phyloP scores from a whole-genome alignment of 768 basidiomycete genomes.

The Suillus sp. region DNA sequence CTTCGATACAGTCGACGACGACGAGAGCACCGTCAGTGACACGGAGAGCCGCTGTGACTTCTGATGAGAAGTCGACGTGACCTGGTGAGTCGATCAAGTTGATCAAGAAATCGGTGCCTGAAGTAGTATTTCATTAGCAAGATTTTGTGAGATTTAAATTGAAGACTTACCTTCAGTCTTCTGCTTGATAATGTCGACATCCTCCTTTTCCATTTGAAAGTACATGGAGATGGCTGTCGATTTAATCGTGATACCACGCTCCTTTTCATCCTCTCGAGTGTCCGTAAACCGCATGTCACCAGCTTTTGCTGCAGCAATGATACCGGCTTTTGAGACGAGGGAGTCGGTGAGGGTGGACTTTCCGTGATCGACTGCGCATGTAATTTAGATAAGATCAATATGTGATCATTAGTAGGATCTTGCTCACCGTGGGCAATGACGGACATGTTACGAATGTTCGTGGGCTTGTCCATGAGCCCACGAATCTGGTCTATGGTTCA shows the following conservation, averaged over 20 bases:
- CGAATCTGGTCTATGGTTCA: slow-evolving; percentile 74
- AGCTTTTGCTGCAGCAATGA: slow-evolving; percentile 92
- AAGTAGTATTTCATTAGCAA: slow-evolving; percentile 13
- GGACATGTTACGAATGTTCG: slow-evolving; percentile 95
- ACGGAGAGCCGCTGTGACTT: slow-evolving; percentile 99
- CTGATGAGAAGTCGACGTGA: slow-evolving; percentile 99
- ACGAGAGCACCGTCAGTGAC: slow-evolving; percentile 99
- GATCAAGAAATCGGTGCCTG: slow-evolving; percentile 96
- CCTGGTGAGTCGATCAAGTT: slow-evolving; percentile 99
- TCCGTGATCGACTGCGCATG: slow-evolving; percentile 90
- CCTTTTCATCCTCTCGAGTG: slow-evolving; percentile 97
- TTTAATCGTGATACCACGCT: slow-evolving; percentile 99
- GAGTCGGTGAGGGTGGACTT: slow-evolving; percentile 99
- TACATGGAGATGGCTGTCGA: slow-evolving; percentile 99
- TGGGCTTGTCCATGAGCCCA: slow-evolving; percentile 83
- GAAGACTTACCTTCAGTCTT: slow-evolving; percentile 78
- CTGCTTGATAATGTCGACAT: slow-evolving; percentile 83
- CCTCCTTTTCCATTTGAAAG: slow-evolving; percentile 93
- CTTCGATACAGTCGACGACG: slow-evolving; percentile 99
- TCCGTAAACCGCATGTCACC: slow-evolving; percentile 98
- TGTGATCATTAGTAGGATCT: slow-evolving; percentile 14
- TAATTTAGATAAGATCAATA: slow-evolving; percentile 23
- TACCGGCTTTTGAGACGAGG: slow-evolving; percentile 98
- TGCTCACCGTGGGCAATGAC: slow-evolving; percentile 85
- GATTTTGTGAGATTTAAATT: slow-evolving; percentile 15